Base-by-base conservation (phyloP, 768 basidiomycete species). In the Lactarius trivialis region DNA sequence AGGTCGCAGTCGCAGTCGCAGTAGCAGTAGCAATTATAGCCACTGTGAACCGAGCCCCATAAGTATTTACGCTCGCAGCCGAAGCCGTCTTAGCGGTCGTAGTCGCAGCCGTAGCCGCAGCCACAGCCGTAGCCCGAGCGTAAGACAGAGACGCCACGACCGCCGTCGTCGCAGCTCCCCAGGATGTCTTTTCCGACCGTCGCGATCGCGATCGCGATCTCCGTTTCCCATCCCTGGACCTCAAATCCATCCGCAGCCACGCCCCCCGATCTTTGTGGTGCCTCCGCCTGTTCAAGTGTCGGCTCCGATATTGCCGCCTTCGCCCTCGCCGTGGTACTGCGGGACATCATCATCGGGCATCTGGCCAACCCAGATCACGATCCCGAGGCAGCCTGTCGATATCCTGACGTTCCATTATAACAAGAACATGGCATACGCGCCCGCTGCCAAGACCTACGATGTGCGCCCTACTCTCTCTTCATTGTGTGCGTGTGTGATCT, bases 381-480 rank as follows among this genome's bases (percentile, higher is more conserved):
- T 8, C n/a, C 5, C 15, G 2, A 56, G 50, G 30, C 21, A 8
- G 3, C 61, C 61, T 21, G 61, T 63, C 37, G 65, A 66, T 14
- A 56, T 66, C 14, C 28, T 66, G 34, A 66, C 65, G 17, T 64
- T 60, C 54, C 41, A 52, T 0, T 64, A 60, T 19, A 52, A 60
- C 56, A 49, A 56, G 9, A 55, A 64, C 26, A 66, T 64, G 65
- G 62, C 62, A 11, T 66, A 66, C 34, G 65, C 62, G 14, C 65
- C 65, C 7, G 62, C 65, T 19, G 55, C 56, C 7, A 34, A 32
- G 49, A 64, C 62, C 9, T 66, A 57, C 49, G 62, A 66, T 0
- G 65, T 66, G 21, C 30, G 65, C 8, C 3, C 28, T n/a, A 19
- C 28, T 14, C 30, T 8, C 50, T 19, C n/a, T 28, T 8, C 6